phyloP scores from a whole-genome alignment of 1,284 basidiomycete genomes.

The Ceratobasidium theobromae region DNA sequence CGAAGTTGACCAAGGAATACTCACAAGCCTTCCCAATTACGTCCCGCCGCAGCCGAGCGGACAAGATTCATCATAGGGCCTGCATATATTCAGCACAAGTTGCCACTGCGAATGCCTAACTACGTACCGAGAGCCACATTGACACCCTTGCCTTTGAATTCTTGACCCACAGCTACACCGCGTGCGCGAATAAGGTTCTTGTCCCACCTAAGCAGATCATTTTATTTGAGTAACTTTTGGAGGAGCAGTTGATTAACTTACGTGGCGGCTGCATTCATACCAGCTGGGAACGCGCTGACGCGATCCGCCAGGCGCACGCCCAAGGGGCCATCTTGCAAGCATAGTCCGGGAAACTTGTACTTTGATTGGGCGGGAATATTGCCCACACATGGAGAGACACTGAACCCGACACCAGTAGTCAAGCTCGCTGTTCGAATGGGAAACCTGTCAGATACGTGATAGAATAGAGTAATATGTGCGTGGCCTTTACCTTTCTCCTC shows the following conservation, averaged over 20 bases:
- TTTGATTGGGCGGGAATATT: constrained; percentile 41
- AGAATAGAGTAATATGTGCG: background rate
- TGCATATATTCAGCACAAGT: constrained; percentile 38
- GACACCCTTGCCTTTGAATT: constrained; percentile 79
- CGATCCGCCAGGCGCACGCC: constrained; percentile 58
- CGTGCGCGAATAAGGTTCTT: constrained; percentile 67
- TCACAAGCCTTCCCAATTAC: constrained; percentile 82
- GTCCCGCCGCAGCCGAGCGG: constrained; percentile 58
- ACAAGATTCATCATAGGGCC: constrained; percentile 76
- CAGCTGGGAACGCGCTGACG: constrained; percentile 54
- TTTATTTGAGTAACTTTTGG: background rate
- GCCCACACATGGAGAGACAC: constrained; percentile 29
- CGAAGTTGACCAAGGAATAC: background rate
- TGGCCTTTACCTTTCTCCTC: constrained; percentile 10
- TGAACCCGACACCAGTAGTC: constrained; percentile 16
- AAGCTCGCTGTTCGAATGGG: constrained; percentile 9
- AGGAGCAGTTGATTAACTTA: constrained; percentile 25
- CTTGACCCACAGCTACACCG: constrained; percentile 72
- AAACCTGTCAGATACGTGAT: background rate
- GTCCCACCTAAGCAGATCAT: constrained; percentile 47
- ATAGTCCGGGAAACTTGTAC: constrained; percentile 59
- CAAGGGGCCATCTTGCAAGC: constrained; percentile 59
- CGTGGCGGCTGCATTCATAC: constrained; percentile 59
- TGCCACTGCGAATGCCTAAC: background rate
- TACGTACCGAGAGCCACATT: constrained; percentile 50